phyloP scores from a whole-genome alignment of 2,329 filamentous ascomycete genomes.

The Triangularia verruculosa region DNA sequence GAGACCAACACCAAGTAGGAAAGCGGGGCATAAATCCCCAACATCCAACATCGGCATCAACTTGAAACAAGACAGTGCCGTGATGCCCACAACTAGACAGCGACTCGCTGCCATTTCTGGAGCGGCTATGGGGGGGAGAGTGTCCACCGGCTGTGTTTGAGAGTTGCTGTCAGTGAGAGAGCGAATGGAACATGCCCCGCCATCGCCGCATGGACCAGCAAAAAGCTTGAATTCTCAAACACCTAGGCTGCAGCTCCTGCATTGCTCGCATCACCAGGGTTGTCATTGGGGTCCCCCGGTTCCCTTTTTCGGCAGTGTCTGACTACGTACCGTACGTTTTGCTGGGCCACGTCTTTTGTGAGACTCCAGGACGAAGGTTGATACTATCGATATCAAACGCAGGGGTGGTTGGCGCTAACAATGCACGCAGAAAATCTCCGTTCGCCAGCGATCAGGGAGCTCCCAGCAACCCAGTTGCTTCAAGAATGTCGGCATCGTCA shows the following conservation, averaged over 20 bases:
- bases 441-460: not conserved
- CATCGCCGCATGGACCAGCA: constrained; percentile 3
- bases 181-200: constrained; percentile 3
- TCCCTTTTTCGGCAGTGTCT: constrained; percentile 6
- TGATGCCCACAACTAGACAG: not conserved
- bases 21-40: not conserved
- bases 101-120: not conserved
- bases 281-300: not conserved
- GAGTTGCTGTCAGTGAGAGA: constrained; percentile 1
- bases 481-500: not conserved
- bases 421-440: not conserved
- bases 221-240: constrained; percentile 13
- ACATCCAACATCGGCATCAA: not conserved
- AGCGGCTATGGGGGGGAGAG: not conserved
- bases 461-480: constrained; percentile 4
- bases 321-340: too few species aligned
- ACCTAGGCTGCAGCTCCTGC: constrained; percentile 9
- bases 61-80: not conserved
- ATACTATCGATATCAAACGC: not conserved
- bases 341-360: not conserved
- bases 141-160: constrained; percentile 1
- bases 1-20: not conserved
- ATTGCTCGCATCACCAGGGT: constrained; percentile 4
- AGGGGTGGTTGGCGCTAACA: not conserved
- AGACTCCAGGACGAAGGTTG: not conserved